Base-by-base conservation (phyloP, 2,329 filamentous ascomycete genomes). In the Trichophyton equinum region DNA sequence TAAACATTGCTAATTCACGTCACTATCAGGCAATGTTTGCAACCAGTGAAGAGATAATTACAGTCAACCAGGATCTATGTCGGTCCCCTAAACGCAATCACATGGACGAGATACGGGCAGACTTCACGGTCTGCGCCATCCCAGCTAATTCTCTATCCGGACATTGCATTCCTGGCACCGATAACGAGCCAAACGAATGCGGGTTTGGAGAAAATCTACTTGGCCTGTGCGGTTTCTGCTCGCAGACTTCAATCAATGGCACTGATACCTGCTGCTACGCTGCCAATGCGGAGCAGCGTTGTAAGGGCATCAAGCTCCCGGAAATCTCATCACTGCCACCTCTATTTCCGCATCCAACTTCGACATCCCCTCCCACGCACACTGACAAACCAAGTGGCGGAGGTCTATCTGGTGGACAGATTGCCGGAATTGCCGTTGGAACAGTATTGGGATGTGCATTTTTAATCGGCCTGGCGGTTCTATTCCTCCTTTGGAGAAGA, bases 211-310 rank as follows among this genome's bases (percentile, higher is more conserved):
- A 83, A 65, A 87, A 87, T 68, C 72, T 85, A 6, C 75, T 80
- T 60, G 91, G 91, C 2, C 79, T 99, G 40, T 99, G 94, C 76
- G 84, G 86, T 3, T 96, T 94, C 73, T 99, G 94, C 73, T 81
- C 83, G 47, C 80, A 85, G 5, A 92, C 88, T 67, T 91, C 91
- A 30, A 83, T 86, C 64, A 97, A 97, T 74, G 87, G 90, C 8
- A 97, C 92, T 58, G 92, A 97, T 72, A 95, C 91, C 2, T 99
- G 94, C 78, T 99, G 94, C 74, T 86, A 91, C 69, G 90, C 85
- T 68, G 85, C 91, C 4, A 80, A 90, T 64, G 85, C 87, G n/a
- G 82, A 89, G 62, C 76, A 77, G 27, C 82, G 85, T 64, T 99
- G 94, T 72, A 76, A 82, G 57, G 82, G 83, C 58, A 88, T 99